Evolutionary conservation across 257 asterid species (phyloP).

Genomic region (Avicennia marina): DNA sequence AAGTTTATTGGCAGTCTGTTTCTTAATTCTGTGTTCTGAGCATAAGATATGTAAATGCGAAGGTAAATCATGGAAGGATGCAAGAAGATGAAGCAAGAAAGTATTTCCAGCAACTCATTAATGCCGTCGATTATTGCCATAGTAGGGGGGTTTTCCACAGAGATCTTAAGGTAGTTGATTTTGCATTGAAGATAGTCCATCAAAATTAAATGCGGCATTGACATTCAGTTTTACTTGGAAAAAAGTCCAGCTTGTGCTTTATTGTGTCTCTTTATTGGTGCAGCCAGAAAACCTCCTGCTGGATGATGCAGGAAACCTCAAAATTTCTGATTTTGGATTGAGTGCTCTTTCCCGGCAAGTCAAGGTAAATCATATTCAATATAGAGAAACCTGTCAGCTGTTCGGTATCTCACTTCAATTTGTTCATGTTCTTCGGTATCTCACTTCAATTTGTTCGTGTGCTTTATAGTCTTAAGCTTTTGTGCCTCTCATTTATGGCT

Average conservation of each 20-base stretch:
- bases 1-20: not conserved
- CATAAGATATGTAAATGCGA: constrained; percentile 7
- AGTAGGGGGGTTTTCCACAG: constrained; percentile 95
- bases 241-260: too few species aligned
- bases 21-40: constrained; percentile 17
- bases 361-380: constrained; percentile 43
- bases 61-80: constrained; percentile 95
- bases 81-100: constrained; percentile 78
- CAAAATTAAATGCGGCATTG: not conserved
- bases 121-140: constrained; percentile 94
- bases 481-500: too few species aligned
- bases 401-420: too few species aligned
- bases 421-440: too few species aligned
- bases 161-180: constrained; percentile 64
- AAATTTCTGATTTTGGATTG: constrained; percentile 91
- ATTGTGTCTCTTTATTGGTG: too few species aligned
- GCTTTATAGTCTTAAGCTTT: too few species aligned
- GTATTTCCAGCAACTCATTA: constrained; percentile 85
- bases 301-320: constrained; percentile 81
- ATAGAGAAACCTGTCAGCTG: not conserved
- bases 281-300: constrained; percentile 89
- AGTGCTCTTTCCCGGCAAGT: constrained; percentile 95
- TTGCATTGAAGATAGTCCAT: constrained; percentile 1
- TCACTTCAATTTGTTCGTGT: too few species aligned
- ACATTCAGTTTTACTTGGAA: not conserved